These are phyloP conservation scores for Candida berthetii DNA, from an alignment of 805 yeast species.

Conservation along the genomic window DNA sequence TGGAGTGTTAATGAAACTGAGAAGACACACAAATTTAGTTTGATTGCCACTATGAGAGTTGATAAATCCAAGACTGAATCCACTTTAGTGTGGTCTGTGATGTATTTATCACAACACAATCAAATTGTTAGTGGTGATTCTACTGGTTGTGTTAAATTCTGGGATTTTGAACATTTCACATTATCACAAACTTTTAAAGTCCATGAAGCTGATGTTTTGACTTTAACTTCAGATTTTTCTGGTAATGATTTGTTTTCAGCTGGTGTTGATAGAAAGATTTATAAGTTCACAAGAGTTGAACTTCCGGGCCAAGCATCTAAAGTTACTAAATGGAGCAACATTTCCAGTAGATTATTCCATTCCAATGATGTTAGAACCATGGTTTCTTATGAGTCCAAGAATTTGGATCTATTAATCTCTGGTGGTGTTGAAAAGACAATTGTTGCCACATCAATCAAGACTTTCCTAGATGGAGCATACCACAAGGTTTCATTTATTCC, in stretches of 20 bases:
- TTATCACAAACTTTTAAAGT: constrained; percentile 73
- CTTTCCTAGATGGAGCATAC: constrained; percentile 67
- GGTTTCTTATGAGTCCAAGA: constrained; percentile 62
- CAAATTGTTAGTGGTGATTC: constrained; percentile 96
- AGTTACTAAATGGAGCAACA: constrained; percentile 70
- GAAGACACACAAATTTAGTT: constrained; percentile 46
- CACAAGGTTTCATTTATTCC: constrained; percentile 65
- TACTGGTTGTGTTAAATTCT: constrained; percentile 86
- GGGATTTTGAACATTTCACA: constrained; percentile 80
- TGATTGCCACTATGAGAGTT: constrained; percentile 83
- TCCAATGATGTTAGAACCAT: constrained; percentile 81
- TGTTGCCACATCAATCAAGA: constrained; percentile 52
- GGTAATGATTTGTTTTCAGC: constrained; percentile 74
- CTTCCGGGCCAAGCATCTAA: constrained; percentile 23
- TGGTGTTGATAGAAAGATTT: constrained; percentile 91
- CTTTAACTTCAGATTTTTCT: constrained; percentile 52
- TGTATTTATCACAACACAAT: constrained; percentile 51
- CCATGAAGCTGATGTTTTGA: constrained; percentile 89
- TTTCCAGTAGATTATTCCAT: constrained; percentile 74
- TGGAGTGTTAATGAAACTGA: constrained; percentile 51
- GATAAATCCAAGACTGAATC: constrained; percentile 84
- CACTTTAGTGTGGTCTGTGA: constrained; percentile 86
- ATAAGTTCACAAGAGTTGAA: constrained; percentile 40
- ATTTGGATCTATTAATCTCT: constrained; percentile 62
- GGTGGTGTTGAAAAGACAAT: constrained; percentile 80